These are phyloP conservation scores for Aquanectria penicillioides DNA, from an alignment of 2,329 filamentous ascomycete species.

Conservation along the genomic window DNA sequence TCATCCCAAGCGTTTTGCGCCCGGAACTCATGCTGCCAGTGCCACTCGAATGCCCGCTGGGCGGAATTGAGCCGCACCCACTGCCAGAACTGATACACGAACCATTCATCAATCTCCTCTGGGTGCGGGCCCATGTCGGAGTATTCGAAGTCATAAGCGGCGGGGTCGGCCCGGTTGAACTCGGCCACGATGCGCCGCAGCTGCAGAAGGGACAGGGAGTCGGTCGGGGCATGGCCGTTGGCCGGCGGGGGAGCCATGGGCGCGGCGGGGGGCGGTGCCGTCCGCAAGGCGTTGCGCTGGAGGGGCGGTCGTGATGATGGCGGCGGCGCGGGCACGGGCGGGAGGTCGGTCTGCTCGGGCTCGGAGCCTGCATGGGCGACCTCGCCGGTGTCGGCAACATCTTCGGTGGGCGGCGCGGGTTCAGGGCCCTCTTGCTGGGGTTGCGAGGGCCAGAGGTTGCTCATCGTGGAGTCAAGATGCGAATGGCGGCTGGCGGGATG, in stretches of 20 bases:
- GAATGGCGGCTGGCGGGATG: background rate
- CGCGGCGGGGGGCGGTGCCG: conserved; percentile 34
- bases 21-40: conserved; percentile 69
- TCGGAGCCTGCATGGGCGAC: conserved; percentile 45
- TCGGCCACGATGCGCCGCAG: conserved; percentile 78
- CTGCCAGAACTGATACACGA: conserved; percentile 89
- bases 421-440: conserved; percentile 46
- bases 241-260: conserved; percentile 44
- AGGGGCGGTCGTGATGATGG: conserved; percentile 36
- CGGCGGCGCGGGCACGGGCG: conserved; percentile 46
- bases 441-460: conserved; percentile 55
- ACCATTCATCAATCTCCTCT: conserved; percentile 98
- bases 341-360: conserved; percentile 49
- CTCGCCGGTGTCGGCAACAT: conserved; percentile 56
- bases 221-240: conserved; percentile 54
- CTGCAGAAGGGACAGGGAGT: conserved; percentile 81
- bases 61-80: conserved; percentile 80
- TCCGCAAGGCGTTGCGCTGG: conserved; percentile 44
- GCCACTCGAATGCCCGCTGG: conserved; percentile 79
- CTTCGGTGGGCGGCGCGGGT: conserved; percentile 43
- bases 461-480: conserved; percentile 50
- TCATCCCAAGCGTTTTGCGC: conserved; percentile 69
- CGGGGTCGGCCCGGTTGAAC: conserved; percentile 74
- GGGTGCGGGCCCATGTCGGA: conserved; percentile 77
- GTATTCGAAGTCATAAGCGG: conserved; percentile 88